Evolutionary conservation across 2,329 filamentous ascomycete species (phyloP).

Genomic region (Xenosphaeropsis pyriputrescens): DNA sequence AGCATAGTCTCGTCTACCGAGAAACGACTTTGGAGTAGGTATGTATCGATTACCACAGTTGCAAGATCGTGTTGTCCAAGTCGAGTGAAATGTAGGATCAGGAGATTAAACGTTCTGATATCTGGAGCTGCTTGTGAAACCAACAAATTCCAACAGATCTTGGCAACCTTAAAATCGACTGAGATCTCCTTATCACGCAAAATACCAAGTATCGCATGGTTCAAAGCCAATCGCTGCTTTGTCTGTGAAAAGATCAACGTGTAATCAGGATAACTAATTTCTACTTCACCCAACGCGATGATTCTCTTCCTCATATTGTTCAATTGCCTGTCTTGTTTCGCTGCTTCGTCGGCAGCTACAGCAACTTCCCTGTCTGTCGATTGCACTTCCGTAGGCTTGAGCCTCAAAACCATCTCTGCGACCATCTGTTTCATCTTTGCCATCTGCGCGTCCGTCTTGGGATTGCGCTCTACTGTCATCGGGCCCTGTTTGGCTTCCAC

Average conservation of each 20-base stretch:
- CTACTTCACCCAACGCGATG: too few species aligned
- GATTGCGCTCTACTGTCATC: too few species aligned
- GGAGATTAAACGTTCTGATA: conserved; percentile 54
- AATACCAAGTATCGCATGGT: conserved; percentile 9
- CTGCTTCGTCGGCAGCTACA: not conserved
- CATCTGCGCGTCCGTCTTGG: too few species aligned
- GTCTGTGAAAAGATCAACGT: not conserved
- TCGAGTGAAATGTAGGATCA: conserved; percentile 51
- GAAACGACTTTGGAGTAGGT: conserved; percentile 23
- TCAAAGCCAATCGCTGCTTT: conserved; percentile 4
- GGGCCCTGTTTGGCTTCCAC: too few species aligned
- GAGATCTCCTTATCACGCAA: conserved; percentile 3
- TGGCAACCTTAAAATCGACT: conserved; percentile 15
- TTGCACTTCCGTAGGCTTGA: too few species aligned
- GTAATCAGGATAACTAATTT: too few species aligned
- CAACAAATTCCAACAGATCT: conserved; percentile 50
- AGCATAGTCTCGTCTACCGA: conserved; percentile 11
- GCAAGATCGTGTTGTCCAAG: conserved; percentile 32
- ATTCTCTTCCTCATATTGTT: not conserved
- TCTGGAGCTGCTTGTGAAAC: conserved; percentile 44
- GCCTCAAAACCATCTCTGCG: too few species aligned
- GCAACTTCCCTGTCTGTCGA: too few species aligned
- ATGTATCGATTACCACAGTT: conserved; percentile 35
- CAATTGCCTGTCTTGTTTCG: not conserved
- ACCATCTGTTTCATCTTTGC: too few species aligned